These are phyloP conservation scores for Cyberlindnera nakhonratchasimensis DNA, from an alignment of 805 yeast species.

Conservation along the genomic window DNA sequence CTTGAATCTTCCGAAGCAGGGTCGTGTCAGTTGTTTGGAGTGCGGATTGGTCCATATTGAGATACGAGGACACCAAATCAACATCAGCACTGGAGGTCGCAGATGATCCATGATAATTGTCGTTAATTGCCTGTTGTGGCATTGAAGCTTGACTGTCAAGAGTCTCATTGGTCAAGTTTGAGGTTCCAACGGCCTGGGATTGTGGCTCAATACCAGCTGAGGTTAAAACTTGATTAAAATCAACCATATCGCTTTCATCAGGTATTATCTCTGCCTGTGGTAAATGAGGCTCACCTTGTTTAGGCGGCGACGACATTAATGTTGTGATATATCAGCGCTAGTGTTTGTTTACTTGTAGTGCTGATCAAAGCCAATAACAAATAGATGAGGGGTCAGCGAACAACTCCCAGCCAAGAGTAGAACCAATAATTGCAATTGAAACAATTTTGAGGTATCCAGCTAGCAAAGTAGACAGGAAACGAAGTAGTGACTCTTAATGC, in stretches of 20 bases:
- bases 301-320: constrained; percentile 1
- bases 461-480: not conserved
- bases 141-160: not conserved
- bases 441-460: not conserved
- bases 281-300: not conserved
- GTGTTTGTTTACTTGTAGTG: constrained; percentile 4
- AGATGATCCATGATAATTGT: not conserved
- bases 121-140: not conserved
- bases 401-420: not conserved
- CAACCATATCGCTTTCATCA: not conserved
- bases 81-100: not conserved
- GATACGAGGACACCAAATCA: constrained; percentile 33
- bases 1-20: constrained; percentile 29
- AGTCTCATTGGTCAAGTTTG: not conserved
- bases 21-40: constrained; percentile 23
- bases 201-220: not conserved
- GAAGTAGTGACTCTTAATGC: not conserved
- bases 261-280: not conserved
- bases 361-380: not conserved
- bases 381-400: not conserved
- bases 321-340: not conserved
- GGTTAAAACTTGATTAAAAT: not conserved
- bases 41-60: constrained; percentile 28
- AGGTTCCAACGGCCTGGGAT: not conserved
- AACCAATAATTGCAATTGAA: not conserved